Percentiles rank a stretch among this genome's conserved stretches.
These are phyloP conservation scores for Arthrobotrys megalospora DNA, from an alignment of 2,329 filamentous ascomycete species.

Conservation along the genomic window DNA sequence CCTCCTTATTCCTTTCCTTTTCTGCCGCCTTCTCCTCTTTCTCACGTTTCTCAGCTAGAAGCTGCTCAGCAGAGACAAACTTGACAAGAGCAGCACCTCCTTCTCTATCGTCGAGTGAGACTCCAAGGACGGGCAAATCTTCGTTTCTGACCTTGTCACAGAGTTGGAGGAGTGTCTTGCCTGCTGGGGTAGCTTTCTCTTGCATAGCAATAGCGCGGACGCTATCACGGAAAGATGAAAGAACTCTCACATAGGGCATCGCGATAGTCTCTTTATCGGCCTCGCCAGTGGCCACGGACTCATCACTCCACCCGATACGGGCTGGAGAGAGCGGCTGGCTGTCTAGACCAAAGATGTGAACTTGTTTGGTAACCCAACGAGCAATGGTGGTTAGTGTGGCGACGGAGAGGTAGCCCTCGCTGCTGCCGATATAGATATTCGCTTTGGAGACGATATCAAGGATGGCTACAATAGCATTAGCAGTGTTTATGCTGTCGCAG, in stretches of 20 bases:
- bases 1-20: slow-evolving; percentile 72
- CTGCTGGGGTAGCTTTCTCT: slow-evolving; percentile 70
- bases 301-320: slow-evolving; percentile 66
- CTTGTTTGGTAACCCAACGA: slow-evolving; percentile 85
- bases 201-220: slow-evolving; percentile 71
- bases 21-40: slow-evolving; percentile 76
- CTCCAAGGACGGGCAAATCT: slow-evolving; percentile 83
- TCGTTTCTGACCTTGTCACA: slow-evolving; percentile 86
- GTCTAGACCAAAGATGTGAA: slow-evolving; percentile 87
- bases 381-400: slow-evolving; percentile 70
- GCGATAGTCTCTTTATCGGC: slow-evolving; percentile 60
- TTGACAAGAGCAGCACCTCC: slow-evolving; percentile 79
- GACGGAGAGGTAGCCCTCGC: slow-evolving; percentile 67
- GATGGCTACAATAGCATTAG: slow-evolving; percentile 82
- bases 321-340: slow-evolving; percentile 60
- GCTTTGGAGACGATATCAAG: slow-evolving; percentile 82
- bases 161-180: slow-evolving; percentile 79
- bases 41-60: slow-evolving; percentile 74
- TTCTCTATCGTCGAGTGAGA: slow-evolving; percentile 88
- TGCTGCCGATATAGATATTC: slow-evolving; percentile 71
- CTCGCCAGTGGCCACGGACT: slow-evolving; percentile 66
- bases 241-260: slow-evolving; percentile 71
- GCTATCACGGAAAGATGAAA: slow-evolving; percentile 75
- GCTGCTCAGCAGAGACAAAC: slow-evolving; percentile 73
- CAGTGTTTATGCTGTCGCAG: slow-evolving; percentile 83